phyloP scores from a whole-genome alignment of 2,329 filamentous ascomycete genomes.

The Fusarium phyllophilum region DNA sequence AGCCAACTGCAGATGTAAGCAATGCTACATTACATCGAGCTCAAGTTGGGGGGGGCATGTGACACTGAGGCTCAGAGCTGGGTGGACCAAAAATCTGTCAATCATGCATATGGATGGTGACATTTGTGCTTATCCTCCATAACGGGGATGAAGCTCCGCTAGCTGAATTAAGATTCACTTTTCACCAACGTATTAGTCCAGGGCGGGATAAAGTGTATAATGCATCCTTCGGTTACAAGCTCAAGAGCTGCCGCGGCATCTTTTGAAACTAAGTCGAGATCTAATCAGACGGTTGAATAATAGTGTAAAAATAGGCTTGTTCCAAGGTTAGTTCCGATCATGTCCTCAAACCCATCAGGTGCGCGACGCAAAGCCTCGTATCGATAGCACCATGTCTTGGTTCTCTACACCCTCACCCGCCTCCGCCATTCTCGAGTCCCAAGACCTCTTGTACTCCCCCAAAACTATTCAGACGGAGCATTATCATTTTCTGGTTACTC shows the following conservation, averaged over 20 bases:
- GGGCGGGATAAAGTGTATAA: neutral
- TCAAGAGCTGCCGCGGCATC: neutral
- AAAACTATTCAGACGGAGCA: neutral
- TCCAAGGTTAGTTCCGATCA: neutral
- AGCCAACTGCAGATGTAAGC: neutral
- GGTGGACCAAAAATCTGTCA: neutral
- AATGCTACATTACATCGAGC: neutral
- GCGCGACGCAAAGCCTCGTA: neutral
- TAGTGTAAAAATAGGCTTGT: neutral
- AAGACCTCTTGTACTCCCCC: neutral
- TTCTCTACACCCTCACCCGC: neutral
- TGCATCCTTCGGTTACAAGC: neutral
- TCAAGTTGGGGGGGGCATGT: neutral
- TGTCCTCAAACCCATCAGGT: neutral
- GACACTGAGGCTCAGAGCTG: neutral
- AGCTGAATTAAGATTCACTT: neutral
- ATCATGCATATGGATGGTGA: neutral
- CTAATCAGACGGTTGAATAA: neutral
- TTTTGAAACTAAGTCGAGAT: accelerated
- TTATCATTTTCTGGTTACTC: neutral
- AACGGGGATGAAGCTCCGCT: too few relatives aligned
- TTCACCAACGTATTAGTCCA: neutral
- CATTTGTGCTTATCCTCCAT: neutral
- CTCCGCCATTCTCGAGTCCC: neutral
- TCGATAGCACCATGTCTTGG: neutral